Evolutionary conservation across 306 rosid species (phyloP).

Genomic region (Lupinus albus): DNA sequence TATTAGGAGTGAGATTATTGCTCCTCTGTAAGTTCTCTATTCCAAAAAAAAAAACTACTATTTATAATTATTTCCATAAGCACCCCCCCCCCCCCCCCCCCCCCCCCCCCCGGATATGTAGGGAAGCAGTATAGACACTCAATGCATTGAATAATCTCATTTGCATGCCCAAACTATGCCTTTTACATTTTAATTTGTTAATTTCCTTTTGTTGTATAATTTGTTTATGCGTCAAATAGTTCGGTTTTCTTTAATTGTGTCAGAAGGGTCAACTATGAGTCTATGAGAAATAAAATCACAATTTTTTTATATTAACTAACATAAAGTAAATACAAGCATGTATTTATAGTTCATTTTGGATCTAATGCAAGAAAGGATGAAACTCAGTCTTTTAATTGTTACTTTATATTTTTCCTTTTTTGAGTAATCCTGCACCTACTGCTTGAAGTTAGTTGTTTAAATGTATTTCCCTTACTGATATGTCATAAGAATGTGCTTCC

Average conservation of each 20-base stretch:
- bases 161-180: constrained; percentile 5
- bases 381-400: background rate
- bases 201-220: background rate
- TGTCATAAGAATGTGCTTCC: background rate
- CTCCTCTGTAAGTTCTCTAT: constrained; percentile 77
- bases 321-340: background rate
- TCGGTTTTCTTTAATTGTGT: background rate
- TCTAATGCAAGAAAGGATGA: background rate
- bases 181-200: background rate
- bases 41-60: constrained; percentile 27
- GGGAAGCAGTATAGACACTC: background rate
- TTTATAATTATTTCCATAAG: constrained; percentile 8
- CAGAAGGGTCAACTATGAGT: background rate
- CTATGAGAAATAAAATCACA: background rate
- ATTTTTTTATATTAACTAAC: background rate
- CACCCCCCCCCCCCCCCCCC: background rate
- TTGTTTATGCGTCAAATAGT: background rate
- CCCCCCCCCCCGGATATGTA: background rate
- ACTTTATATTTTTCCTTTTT: background rate
- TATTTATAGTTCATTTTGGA: background rate
- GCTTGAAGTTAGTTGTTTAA: background rate
- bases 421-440: constrained; percentile 26
- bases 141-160: constrained; percentile 20
- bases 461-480: background rate
- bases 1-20: constrained; percentile 64